These are phyloP conservation scores for Moricandia arvensis DNA, from an alignment of 345 rosid genomes.

Conservation along the genomic window DNA sequence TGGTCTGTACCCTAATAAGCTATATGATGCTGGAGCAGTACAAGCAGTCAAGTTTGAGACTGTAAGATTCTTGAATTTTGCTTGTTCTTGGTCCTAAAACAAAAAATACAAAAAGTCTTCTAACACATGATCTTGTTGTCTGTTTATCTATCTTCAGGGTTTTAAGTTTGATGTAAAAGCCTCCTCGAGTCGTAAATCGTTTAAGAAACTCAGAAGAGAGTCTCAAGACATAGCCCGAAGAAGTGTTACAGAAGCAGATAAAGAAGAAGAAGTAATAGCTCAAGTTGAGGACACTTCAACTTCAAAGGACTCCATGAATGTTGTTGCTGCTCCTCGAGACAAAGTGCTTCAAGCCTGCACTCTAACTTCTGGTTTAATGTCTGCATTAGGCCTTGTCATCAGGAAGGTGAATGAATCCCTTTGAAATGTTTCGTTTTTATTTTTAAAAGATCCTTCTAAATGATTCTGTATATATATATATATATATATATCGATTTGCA, in stretches of 20 bases:
- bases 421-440: neutral
- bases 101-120: too few relatives aligned
- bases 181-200: conserved; percentile 51
- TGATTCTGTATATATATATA: too few relatives aligned
- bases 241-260: conserved; percentile 26
- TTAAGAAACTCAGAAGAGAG: conserved; percentile 44
- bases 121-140: too few relatives aligned
- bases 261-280: conserved; percentile 15
- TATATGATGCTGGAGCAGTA: conserved; percentile 1
- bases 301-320: conserved; percentile 18
- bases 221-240: conserved; percentile 21
- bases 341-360: conserved; percentile 78
- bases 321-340: conserved; percentile 51
- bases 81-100: too few relatives aligned
- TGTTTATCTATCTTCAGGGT: too few relatives aligned
- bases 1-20: conserved; percentile 1
- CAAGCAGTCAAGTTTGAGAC: conserved; percentile 7
- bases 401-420: conserved; percentile 52
- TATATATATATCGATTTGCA: conserved; percentile 42
- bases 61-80: conserved; percentile 17
- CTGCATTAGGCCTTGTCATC: conserved; percentile 62
- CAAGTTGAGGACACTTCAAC: conserved; percentile 30
- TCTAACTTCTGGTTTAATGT: conserved; percentile 66
- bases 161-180: neutral
- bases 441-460: too few relatives aligned